Evolutionary conservation across 2,329 filamentous ascomycete genomes (phyloP).

Genomic region (Metarhizium sp.): DNA sequence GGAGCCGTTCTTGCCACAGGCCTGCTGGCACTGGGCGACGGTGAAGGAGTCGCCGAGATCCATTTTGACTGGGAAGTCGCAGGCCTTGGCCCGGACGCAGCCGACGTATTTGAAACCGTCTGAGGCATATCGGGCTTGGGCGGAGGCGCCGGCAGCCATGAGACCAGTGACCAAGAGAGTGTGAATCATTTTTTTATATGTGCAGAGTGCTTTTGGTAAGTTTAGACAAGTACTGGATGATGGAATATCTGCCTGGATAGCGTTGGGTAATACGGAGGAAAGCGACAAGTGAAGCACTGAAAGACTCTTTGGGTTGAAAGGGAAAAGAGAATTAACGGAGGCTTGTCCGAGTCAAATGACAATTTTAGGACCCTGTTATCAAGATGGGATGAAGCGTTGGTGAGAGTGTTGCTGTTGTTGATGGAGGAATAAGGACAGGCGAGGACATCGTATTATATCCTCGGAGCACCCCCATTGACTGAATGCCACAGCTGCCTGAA

Average conservation of each 20-base stretch:
- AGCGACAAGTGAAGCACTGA: no score
- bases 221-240: no score
- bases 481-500: background rate
- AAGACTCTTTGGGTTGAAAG: no score
- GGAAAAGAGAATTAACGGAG: no score
- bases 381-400: no score
- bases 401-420: background rate
- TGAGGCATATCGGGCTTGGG: slow-evolving; percentile 11
- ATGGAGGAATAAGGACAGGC: background rate
- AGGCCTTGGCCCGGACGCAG: slow-evolving; percentile 15
- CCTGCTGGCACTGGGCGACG: slow-evolving; percentile 11
- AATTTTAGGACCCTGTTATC: no score
- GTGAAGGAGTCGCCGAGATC: slow-evolving; percentile 9
- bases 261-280: no score
- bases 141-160: slow-evolving; percentile 14
- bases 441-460: background rate
- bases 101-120: slow-evolving; percentile 17
- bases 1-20: slow-evolving; percentile 9
- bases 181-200: slow-evolving; percentile 8
- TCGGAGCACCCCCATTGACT: background rate
- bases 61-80: background rate
- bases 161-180: slow-evolving; percentile 12
- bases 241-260: no score
- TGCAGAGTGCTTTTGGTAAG: background rate
- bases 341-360: no score